Conservation (phyloP, 495 filamentous ascomycete species). For the Parathielavia appendiculata region DNA sequence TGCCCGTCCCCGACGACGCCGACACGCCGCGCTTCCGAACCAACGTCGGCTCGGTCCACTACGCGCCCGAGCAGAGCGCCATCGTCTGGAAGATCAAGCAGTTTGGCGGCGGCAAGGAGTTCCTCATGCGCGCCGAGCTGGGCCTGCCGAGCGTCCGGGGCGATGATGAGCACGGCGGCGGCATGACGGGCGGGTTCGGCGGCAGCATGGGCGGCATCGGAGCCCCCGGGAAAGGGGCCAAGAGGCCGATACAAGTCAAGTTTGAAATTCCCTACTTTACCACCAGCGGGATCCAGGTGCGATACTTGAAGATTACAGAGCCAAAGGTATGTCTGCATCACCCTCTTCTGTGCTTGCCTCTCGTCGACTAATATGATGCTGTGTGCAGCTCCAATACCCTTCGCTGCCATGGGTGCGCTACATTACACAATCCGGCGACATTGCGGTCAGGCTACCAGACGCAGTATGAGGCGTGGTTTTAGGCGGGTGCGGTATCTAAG, state of each 20-base stretch:
- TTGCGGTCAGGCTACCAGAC: slow-evolving; percentile 87
- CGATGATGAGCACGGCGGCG: slow-evolving; percentile 91
- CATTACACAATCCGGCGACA: slow-evolving; percentile 95
- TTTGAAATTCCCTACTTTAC: slow-evolving; percentile 99
- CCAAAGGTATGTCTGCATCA: slow-evolving; percentile 70
- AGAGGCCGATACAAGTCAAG: slow-evolving; percentile 96
- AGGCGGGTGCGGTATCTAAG: too few relatives aligned
- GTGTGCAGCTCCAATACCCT: slow-evolving; percentile 79
- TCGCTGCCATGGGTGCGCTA: slow-evolving; percentile 99
- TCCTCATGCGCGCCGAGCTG: slow-evolving; percentile 98
- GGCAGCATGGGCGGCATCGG: slow-evolving; percentile 85
- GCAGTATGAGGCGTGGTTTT: slow-evolving; percentile 51
- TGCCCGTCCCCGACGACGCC: slow-evolving; percentile 96
- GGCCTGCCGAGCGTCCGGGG: slow-evolving; percentile 91
- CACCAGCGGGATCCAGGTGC: slow-evolving; percentile 94
- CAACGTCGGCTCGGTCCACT: slow-evolving; percentile 97
- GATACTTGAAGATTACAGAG: slow-evolving; percentile 98
- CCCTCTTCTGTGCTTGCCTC: background rate
- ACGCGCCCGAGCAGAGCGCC: slow-evolving; percentile 93
- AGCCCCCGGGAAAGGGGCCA: slow-evolving; percentile 68
- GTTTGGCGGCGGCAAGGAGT: slow-evolving; percentile 96
- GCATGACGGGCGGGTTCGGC: slow-evolving; percentile 94
- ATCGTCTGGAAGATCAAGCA: slow-evolving; percentile 99
- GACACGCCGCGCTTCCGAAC: slow-evolving; percentile 95
- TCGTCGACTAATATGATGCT: slow-evolving; percentile 26